Percentiles rank a stretch among this genome's conserved stretches.
phyloP scores from a whole-genome alignment of 148 eudicot species.

The Dianthus caryophyllus region DNA sequence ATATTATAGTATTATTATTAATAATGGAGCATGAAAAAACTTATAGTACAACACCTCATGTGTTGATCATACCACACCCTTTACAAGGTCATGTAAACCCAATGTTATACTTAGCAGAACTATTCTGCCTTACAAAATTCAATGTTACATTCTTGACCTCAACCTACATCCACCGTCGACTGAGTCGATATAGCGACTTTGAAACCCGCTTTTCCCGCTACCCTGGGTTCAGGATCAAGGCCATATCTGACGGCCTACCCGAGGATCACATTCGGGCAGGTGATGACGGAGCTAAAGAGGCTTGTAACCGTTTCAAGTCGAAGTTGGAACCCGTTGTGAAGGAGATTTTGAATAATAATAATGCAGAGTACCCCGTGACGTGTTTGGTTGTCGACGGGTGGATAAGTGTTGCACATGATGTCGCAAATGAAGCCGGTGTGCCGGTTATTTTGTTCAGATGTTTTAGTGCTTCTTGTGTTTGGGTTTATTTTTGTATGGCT shows the following conservation, averaged over 20 bases:
- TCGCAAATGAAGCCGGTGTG: conserved; percentile 20
- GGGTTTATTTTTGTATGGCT: conserved; percentile 24
- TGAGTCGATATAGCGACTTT: conserved; percentile 20
- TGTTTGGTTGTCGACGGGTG: conserved; percentile 29
- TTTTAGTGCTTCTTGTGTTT: conserved; percentile 22
- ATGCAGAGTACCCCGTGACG: background rate
- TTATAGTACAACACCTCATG: conserved; percentile 16
- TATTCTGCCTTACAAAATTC: conserved; percentile 25
- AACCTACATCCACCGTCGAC: conserved; percentile 23
- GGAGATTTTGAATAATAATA: conserved; percentile 12
- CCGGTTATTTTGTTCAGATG: conserved; percentile 26
- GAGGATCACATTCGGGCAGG: conserved; percentile 25
- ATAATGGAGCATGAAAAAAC: conserved; percentile 6
- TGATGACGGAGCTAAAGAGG: conserved; percentile 3
- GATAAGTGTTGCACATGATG: conserved; percentile 18
- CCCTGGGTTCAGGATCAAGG: conserved; percentile 15
- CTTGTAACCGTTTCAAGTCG: conserved; percentile 1
- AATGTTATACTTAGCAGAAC: conserved; percentile 29
- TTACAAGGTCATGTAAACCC: conserved; percentile 30
- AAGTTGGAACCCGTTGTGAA: background rate
- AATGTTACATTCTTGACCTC: conserved; percentile 32
- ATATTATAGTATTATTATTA: background rate
- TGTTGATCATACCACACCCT: conserved; percentile 25
- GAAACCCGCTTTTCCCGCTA: conserved; percentile 20
- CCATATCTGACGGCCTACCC: conserved; percentile 24